Conservation (phyloP, 257 asterid genomes). For the Solanum pennellii region DNA sequence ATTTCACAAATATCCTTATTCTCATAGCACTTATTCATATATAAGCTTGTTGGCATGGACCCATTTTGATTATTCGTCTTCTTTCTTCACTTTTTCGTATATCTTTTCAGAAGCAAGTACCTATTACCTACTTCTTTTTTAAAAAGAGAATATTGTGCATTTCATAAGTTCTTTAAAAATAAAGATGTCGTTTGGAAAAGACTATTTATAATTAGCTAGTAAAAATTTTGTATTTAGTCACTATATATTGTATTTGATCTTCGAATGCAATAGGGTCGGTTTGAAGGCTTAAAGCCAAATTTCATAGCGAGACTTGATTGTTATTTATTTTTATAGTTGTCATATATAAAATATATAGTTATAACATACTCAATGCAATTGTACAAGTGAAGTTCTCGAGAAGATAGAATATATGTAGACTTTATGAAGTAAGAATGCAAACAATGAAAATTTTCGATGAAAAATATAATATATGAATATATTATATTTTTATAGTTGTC, state of each 20-base stretch:
- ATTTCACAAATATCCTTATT: slow-evolving; percentile 7
- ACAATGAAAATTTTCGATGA: not conserved
- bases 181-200: not conserved
- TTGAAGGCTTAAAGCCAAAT: too few species aligned
- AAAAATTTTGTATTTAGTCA: not conserved
- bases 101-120: not conserved
- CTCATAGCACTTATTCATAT: not conserved
- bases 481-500: too few species aligned
- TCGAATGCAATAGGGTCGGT: not conserved
- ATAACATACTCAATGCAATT: too few species aligned
- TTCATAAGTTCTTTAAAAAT: not conserved
- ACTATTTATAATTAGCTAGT: not conserved
- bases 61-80: not conserved
- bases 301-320: too few species aligned
- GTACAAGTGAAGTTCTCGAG: not conserved
- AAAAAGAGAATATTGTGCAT: not conserved
- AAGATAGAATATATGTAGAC: not conserved
- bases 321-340: too few species aligned
- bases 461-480: too few species aligned
- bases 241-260: not conserved
- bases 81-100: not conserved
- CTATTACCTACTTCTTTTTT: not conserved
- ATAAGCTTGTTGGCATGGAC: not conserved
- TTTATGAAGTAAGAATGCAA: not conserved
- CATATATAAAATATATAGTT: too few species aligned